A percentile compares a stretch with the other conserved stretches of the same genome.
These are phyloP conservation scores for Trametes hirsuta DNA, from an alignment of 1,284 basidiomycete genomes.

Conservation along the genomic window DNA sequence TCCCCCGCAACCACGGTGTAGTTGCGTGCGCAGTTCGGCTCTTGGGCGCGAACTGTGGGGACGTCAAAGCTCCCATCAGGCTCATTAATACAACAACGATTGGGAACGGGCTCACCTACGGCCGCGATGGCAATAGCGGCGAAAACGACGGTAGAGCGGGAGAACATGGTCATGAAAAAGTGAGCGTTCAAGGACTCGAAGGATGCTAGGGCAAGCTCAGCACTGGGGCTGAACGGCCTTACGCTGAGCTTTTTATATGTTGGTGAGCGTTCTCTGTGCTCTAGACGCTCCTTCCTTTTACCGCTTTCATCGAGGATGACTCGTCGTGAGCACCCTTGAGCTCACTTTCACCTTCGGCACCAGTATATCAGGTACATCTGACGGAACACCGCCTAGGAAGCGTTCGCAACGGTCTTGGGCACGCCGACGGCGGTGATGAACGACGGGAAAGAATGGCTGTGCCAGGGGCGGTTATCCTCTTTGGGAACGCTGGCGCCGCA, in stretches of 20 bases:
- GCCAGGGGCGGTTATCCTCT: not conserved
- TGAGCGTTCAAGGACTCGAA: not conserved
- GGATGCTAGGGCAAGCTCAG: constrained; percentile 6
- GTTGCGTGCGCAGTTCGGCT: constrained; percentile 55
- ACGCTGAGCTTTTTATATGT: not conserved
- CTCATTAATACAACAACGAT: not conserved
- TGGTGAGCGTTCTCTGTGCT: not conserved
- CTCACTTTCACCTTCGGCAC: not conserved
- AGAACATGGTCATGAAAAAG: constrained; percentile 5
- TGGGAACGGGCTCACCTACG: not conserved
- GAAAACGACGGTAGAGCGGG: constrained; percentile 4
- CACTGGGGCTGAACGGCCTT: constrained; percentile 1
- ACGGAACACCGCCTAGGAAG: not conserved
- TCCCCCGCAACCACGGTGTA: constrained; percentile 63
- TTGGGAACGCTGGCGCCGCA: not conserved
- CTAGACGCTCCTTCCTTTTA: no score
- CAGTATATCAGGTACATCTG: not conserved
- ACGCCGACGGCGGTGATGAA: not conserved
- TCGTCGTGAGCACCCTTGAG: not conserved
- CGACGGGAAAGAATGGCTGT: not conserved
- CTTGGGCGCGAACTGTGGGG: constrained; percentile 9
- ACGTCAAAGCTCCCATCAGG: not conserved
- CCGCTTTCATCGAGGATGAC: not conserved
- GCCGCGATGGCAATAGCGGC: not conserved
- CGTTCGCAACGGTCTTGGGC: not conserved